These are phyloP conservation scores for Fusarium redolens DNA, from an alignment of 2,329 filamentous ascomycete genomes.

Conservation along the genomic window DNA sequence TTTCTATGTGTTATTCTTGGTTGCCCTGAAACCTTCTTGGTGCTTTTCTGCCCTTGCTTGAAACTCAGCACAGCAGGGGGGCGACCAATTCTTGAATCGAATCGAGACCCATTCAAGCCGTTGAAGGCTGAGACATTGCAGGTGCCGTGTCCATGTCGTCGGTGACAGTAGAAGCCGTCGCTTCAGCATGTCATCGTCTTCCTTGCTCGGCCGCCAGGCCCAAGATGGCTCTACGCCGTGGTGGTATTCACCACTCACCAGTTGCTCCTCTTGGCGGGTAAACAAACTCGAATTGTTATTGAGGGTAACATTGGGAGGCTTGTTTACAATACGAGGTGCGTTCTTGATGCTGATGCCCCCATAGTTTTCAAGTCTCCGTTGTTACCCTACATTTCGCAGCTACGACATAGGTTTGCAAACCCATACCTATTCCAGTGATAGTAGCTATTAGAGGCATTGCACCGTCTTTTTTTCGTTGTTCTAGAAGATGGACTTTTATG, in stretches of 20 bases:
- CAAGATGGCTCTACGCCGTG: slow-evolving; percentile 1
- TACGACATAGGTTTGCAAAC: slow-evolving; percentile 2
- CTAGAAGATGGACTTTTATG: slow-evolving; percentile 22
- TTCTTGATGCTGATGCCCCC: neutral
- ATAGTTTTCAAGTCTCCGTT: neutral
- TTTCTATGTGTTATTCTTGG: slow-evolving; percentile 4
- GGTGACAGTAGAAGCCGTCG: slow-evolving; percentile 29
- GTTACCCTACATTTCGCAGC: neutral
- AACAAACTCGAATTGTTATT: neutral
- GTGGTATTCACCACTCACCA: slow-evolving; percentile 6
- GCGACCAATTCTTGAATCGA: neutral
- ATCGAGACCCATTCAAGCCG: slow-evolving; percentile 26
- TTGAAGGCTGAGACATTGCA: slow-evolving; percentile 33
- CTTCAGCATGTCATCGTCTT: slow-evolving; percentile 37
- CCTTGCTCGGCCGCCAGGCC: slow-evolving; percentile 31
- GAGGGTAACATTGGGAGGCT: neutral
- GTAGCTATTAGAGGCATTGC: neutral
- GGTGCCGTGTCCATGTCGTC: slow-evolving; percentile 43
- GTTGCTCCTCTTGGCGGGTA: neutral
- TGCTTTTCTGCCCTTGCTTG: neutral
- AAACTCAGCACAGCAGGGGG: slow-evolving; percentile 8
- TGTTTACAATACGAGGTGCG: neutral
- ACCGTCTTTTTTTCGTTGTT: slow-evolving; percentile 4
- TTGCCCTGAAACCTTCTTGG: slow-evolving; percentile 12
- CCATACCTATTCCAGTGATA: slow-evolving; percentile 8